Evolutionary conservation across 148 eudicot species (phyloP), one percentile per base, ranked within the genome.

Genomic region (Dysphania ambrosioides): DNA sequence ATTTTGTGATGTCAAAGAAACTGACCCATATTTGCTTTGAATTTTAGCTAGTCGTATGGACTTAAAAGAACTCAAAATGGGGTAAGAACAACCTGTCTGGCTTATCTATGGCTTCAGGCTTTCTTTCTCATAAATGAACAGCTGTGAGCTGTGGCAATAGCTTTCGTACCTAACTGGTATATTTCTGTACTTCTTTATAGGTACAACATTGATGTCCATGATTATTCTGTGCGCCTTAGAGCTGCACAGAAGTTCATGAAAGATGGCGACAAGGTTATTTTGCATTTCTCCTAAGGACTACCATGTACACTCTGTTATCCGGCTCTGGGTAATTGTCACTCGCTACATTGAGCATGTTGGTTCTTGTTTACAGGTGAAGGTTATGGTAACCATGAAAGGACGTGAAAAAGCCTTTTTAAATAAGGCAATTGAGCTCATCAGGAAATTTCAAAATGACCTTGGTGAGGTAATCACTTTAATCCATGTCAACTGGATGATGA

Each of bases 51-150:
- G 77, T 78, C 91, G 93, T 73, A 81, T 87, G 97, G 93, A 88
- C 70, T 42, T 87, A 81, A 94, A 94, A 82, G 98, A 94, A 82
- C 91, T 94, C 59, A 94, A 91, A 84, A 91, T 91, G 98, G 98
- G 98, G 98, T 94, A 86, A 72, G 77, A 27, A 34, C 27, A 65
- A 36, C n/a, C 27, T 24, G 26, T 58, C 13, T 3, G 31, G 4
- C 5, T 10, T 55, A 23, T 63, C 41, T 78, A 4, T 44, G 18
- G 65, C 61, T 60, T 38, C 62, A 6, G 68, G 58, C 35, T 55
- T 68, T 73, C 27, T 42, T 44, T 75, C 27, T 35, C 51, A 18
- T 0, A n/a, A n/a, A n/a, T 8, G 57, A 24, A 26, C 55, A 56
- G 47, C 68, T 57, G 35, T 35, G 41, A 29, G 61, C 57, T 40